Evolutionary conservation across 768 basidiomycete species (phyloP), one percentile per base, ranked within the genome.

Genomic region (Hygrocybe punicea): DNA sequence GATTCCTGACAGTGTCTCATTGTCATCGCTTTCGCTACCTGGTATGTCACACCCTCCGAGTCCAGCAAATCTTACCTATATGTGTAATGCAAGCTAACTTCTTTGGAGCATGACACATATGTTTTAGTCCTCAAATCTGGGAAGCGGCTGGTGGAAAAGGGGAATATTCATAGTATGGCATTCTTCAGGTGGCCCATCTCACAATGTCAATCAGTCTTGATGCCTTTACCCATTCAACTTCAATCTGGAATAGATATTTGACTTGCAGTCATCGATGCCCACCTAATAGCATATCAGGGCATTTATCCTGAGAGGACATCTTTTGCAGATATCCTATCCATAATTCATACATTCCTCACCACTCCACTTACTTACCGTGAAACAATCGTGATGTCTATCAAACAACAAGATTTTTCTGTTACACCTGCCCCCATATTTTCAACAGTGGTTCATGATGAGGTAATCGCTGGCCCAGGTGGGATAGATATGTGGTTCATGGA

Each of bases 171-270:
- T 66, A 89, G 87, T 4, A 86, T 93, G 84, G 86, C 91, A 8
- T 84, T 91, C 60, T 87, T 92, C 62, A 89, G 89, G 13, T 91
- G 87, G 85, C 89, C 89, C 0, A 73, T 95, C 36, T 89, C 90
- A 0, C 92, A 96, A 67, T 98, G 94, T 65, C 93, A 97, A 68
- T 81, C 82, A 35, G 73, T 73, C 8, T 66, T 71, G 4, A 86
- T 82, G 0, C 81, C 85, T 1, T 81, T 96, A 23, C 73, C 73
- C 25, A 71, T 75, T 17, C 94, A 98, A 71, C 78, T 98, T 9
- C 72, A 75, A 11, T 82, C 82, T 14, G 94, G 93, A 6, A 87
- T 95, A 33, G 93, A 96, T 63, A 77, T 96, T 52, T 84, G 93
- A 1, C 83, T 96, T 8, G 79, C 88, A 11, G 82, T 89, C 47